phyloP scores from a whole-genome alignment of 371 early-diverging fungal genomes.

The Zopfochytrium polystomum region DNA sequence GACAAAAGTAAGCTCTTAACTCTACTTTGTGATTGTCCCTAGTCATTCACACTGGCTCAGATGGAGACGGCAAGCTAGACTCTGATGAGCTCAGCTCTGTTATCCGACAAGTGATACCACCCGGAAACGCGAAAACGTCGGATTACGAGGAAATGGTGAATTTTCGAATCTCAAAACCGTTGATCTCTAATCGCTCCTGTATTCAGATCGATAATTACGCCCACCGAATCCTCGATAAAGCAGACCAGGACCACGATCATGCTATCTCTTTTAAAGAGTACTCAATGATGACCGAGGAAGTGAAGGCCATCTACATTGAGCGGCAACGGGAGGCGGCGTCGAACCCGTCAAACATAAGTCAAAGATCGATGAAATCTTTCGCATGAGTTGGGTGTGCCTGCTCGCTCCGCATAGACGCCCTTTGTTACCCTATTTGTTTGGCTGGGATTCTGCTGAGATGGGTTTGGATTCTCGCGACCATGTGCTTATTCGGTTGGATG shows the following conservation, averaged over 20 bases:
- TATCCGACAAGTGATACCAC: conserved; percentile 22
- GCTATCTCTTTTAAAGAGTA: conserved; percentile 39
- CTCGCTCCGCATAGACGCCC: too few species aligned
- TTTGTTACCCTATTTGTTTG: too few species aligned
- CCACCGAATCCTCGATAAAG: conserved; percentile 30
- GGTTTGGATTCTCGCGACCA: too few species aligned
- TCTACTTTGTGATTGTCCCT: not conserved
- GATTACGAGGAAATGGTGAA: conserved; percentile 11
- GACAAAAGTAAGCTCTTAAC: conserved; percentile 25
- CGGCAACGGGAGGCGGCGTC: conserved; percentile 57
- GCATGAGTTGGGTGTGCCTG: too few species aligned
- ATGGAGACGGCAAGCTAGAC: conserved; percentile 43
- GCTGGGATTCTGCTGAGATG: too few species aligned
- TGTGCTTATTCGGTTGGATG: too few species aligned
- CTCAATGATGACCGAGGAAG: conserved; percentile 31
- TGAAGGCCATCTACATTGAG: conserved; percentile 39
- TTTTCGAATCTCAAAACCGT: not conserved
- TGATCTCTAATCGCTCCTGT: not conserved
- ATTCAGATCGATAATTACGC: conserved; percentile 28
- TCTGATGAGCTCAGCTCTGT: conserved; percentile 21
- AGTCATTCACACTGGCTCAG: conserved; percentile 2
- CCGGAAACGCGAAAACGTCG: conserved; percentile 4
- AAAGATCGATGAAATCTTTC: not conserved
- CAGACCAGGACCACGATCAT: conserved; percentile 33
- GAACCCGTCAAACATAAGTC: too few species aligned